Evolutionary conservation across 768 basidiomycete genomes (phyloP).

Genomic region (Russula emetica): DNA sequence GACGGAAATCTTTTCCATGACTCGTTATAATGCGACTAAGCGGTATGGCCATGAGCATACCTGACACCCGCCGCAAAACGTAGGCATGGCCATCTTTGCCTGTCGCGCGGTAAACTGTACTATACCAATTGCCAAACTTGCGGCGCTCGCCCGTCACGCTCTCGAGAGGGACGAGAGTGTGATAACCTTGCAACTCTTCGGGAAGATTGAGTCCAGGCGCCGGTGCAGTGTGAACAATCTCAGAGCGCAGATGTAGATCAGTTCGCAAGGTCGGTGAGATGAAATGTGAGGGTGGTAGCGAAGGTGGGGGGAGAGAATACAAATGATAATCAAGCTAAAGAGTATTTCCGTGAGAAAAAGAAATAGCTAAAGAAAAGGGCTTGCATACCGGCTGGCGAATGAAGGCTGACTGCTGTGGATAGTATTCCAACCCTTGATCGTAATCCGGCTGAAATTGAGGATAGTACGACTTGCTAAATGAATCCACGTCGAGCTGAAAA

Average conservation of each 20-base stretch:
- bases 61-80: constrained; percentile 79
- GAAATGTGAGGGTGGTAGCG: constrained; percentile 64
- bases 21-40: neutral
- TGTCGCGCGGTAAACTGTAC: constrained; percentile 78
- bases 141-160: constrained; percentile 53
- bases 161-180: constrained; percentile 80
- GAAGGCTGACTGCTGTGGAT: constrained; percentile 43
- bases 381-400: constrained; percentile 63
- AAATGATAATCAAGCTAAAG: constrained; percentile 86
- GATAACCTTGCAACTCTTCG: constrained; percentile 86
- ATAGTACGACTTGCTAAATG: constrained; percentile 32
- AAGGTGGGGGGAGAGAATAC: constrained; percentile 69
- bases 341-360: constrained; percentile 2
- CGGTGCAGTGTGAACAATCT: constrained; percentile 39
- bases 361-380: neutral
- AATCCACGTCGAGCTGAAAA: constrained; percentile 27
- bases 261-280: constrained; percentile 74
- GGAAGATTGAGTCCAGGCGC: constrained; percentile 58
- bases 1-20: constrained; percentile 62
- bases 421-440: constrained; percentile 40
- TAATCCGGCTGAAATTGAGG: constrained; percentile 34
- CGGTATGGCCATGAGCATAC: constrained; percentile 41
- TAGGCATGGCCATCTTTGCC: constrained; percentile 77
- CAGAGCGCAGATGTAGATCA: constrained; percentile 50
- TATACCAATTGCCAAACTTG: constrained; percentile 79